Base-by-base conservation (phyloP, 2,329 filamentous ascomycete genomes). In the Metarhizium robertsii region DNA sequence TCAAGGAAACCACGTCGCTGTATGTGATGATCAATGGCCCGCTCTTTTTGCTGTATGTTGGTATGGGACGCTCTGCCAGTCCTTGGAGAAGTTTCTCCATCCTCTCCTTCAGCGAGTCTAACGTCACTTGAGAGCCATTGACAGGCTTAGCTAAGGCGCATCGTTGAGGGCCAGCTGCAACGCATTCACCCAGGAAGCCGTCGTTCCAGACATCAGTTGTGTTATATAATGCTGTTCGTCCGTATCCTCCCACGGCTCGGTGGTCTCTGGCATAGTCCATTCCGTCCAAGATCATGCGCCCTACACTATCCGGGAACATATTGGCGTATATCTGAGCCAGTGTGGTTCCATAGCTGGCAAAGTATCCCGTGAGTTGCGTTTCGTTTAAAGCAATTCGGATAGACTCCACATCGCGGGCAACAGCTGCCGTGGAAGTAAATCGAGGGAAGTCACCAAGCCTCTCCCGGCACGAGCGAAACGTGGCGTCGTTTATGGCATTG, bases 241-340 rank as follows among this genome's bases (percentile, higher is more conserved):
- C 32, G 32, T 34, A 34, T 0, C 32, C 32, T 11, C 70, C 74
- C 1, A 75, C 64, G 6, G 68, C 55, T 10, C 74, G 71, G 50
- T 76, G 70, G 51, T 77, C 72, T 11, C 66, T 66, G 4, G 75
- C 71, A 54, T 74, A 74, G 57, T 75, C 71, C 11, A 72, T 74
- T 0, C 74, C 75, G 55, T 79, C 75, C 0, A 78, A 65, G n/a
- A 79, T 71, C 29, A 79, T 60, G 3, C 75, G 70, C 0, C 76
- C 76, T 1, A 76, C 74, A 46, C 69, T 70, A 30, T 69, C 59
- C 0, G 75, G 75, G 42, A 78, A 78, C 71, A 78, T 73, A 55
- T 71, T 72, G 25, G 73, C 75, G 53, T 76, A 79, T 0, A 72
- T 77, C 62, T 78, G 75, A 0, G 74, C 76, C 52, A 79, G 76